A percentile compares a stretch with the other conserved stretches of the same genome.
phyloP scores from a whole-genome alignment of 2,329 filamentous ascomycete species.

The Microdochium bolleyi region DNA sequence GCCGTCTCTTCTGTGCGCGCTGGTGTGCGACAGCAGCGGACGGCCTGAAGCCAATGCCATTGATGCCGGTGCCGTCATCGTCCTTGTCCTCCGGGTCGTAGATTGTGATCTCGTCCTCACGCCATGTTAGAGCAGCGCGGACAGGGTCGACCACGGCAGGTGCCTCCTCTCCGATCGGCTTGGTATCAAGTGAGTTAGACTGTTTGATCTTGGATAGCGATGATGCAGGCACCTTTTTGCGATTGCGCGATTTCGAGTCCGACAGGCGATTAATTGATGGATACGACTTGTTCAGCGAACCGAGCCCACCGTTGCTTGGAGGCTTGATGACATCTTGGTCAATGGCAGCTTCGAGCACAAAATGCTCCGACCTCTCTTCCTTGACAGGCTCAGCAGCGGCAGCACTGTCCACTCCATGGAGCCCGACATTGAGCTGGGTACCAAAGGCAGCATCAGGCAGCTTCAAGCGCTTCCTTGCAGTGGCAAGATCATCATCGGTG shows the following conservation, averaged over 20 bases:
- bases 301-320: conserved; percentile 6
- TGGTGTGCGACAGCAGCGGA: conserved; percentile 53
- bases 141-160: conserved; percentile 39
- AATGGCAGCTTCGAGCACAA: conserved; percentile 10
- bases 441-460: conserved; percentile 16
- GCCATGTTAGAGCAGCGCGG: conserved; percentile 56
- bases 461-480: conserved; percentile 29
- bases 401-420: conserved; percentile 6
- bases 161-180: conserved; percentile 18
- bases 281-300: conserved; percentile 22
- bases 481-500: conserved; percentile 19
- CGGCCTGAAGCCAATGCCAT: conserved; percentile 60
- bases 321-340: conserved; percentile 11
- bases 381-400: conserved; percentile 7
- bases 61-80: conserved; percentile 60
- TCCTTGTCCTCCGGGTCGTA: conserved; percentile 58
- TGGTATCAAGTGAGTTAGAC: background rate
- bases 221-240: conserved; percentile 10
- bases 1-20: conserved; percentile 45
- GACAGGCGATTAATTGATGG: conserved; percentile 29
- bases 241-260: conserved; percentile 26
- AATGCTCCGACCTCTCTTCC: conserved; percentile 7
- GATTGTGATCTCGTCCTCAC: conserved; percentile 60
- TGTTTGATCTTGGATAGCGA: conserved; percentile 14
- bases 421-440: conserved; percentile 2